phyloP scores from a whole-genome alignment of 202 grass and related monocot species.

The Elaeis oleifera region DNA sequence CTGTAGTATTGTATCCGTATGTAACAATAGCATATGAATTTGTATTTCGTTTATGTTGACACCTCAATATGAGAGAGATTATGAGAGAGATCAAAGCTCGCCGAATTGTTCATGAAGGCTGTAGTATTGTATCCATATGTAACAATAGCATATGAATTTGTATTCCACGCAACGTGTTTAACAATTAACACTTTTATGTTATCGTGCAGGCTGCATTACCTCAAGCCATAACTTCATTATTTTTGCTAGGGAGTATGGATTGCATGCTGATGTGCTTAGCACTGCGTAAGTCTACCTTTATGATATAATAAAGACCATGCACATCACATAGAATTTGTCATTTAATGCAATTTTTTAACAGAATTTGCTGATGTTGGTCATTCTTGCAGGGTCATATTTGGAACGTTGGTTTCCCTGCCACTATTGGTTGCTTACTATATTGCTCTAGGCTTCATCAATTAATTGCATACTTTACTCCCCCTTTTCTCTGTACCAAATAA shows the following conservation, averaged over 20 bases:
- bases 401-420: slow-evolving; percentile 75
- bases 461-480: slow-evolving; percentile 7
- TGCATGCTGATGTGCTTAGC: slow-evolving; percentile 87
- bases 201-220: slow-evolving; percentile 60
- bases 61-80: too few species aligned
- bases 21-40: too few species aligned
- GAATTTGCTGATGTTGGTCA: slow-evolving; percentile 10
- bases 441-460: slow-evolving; percentile 56
- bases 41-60: too few species aligned
- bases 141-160: too few species aligned
- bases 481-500: too few species aligned
- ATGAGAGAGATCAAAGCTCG: too few species aligned
- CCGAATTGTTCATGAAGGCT: too few species aligned
- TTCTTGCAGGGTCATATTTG: slow-evolving; percentile 94
- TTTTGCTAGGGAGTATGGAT: slow-evolving; percentile 81
- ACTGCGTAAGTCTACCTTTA: slow-evolving; percentile 62
- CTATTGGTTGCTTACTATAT: slow-evolving; percentile 71
- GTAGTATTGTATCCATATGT: too few species aligned
- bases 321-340: background rate
- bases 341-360: background rate
- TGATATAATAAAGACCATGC: slow-evolving; percentile 15
- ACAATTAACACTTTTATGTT: too few species aligned
- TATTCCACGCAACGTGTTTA: too few species aligned
- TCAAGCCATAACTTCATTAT: slow-evolving; percentile 89
- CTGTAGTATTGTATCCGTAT: too few species aligned